Evolutionary conservation across 441 rosid genomes (phyloP), one percentile per base, ranked within the genome.

Genomic region (Capsella rubella): DNA sequence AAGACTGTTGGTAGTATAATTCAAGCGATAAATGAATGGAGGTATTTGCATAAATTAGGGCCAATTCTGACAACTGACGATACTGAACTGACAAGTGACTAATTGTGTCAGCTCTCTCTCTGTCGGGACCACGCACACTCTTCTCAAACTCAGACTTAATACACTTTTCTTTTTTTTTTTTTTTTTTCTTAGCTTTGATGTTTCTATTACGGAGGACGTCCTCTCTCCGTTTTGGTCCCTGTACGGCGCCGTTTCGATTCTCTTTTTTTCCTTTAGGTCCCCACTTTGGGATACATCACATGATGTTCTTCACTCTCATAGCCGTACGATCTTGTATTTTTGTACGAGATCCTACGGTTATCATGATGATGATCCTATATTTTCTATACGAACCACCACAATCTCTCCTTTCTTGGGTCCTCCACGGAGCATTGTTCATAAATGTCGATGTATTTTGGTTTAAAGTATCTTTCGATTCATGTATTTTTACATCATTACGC

Each of bases 241-340:
- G 77, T 78, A 72, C 81, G 77, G 77, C 65, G 77, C 77, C 80
- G 81, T 78, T 77, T 78, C 69, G 70, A 72, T 66, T 12, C 15
- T 60, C 31, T 65, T 6, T 51, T 66, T 12, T 13, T 60, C 31
- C 58, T 6, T 4, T 52, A 8, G 51, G 53, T 49, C 77, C 77
- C 69, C 58, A 66, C 64, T 53, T 50, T 51, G 52, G 46, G 71
- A 51, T 51, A 64, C 57, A 18, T 65, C 64, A 77, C 73, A 58
- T 71, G 72, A 58, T 71, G 72, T 50, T 55, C 53, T 39, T 70
- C 16, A 10, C 28, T 39, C 62, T 52, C 37, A 6, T n/a, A 45
- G 53, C 77, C 81, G 65, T 78, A 53, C 43, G 77, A 78, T 78
- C 74, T 57, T 66, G 62, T 58, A 32, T 25, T 34, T 59, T 45